Conservation (phyloP, 768 basidiomycete genomes). For the Macrolepiota dolichaula region DNA sequence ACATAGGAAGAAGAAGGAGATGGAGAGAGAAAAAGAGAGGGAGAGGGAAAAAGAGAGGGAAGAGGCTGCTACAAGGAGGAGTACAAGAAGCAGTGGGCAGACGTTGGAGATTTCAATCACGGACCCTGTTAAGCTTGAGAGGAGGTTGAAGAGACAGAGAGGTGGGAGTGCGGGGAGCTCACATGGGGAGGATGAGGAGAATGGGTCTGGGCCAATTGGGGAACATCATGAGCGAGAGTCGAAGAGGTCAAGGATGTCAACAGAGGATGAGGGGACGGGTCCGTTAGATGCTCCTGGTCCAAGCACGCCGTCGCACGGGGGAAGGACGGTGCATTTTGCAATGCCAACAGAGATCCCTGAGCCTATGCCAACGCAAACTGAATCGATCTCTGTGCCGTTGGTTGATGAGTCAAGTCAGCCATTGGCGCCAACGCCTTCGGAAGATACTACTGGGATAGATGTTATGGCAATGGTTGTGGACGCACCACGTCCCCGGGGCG, state of each 20-base stretch:
- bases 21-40: slow-evolving; percentile 33
- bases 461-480: slow-evolving; percentile 43
- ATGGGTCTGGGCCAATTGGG: slow-evolving; percentile 27
- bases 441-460: not conserved
- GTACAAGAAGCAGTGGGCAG: slow-evolving; percentile 70
- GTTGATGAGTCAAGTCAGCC: slow-evolving; percentile 14
- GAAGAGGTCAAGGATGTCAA: slow-evolving; percentile 54
- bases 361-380: slow-evolving; percentile 18
- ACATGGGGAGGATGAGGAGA: slow-evolving; percentile 53
- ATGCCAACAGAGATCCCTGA: slow-evolving; percentile 24
- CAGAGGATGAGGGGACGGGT: slow-evolving; percentile 46
- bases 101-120: slow-evolving; percentile 70
- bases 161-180: slow-evolving; percentile 47
- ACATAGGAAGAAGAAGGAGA: slow-evolving; percentile 48
- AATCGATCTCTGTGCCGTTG: not conserved
- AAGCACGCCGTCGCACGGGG: slow-evolving; percentile 26
- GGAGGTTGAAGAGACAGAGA: slow-evolving; percentile 70
- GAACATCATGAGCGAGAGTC: slow-evolving; percentile 39
- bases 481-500: slow-evolving; percentile 29
- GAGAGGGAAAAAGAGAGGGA: slow-evolving; percentile 30
- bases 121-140: slow-evolving; percentile 72
- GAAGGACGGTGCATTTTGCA: slow-evolving; percentile 15
- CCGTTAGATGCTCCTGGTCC: slow-evolving; percentile 41
- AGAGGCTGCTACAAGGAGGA: slow-evolving; percentile 50
- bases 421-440: not conserved